phyloP scores from a whole-genome alignment of 768 basidiomycete genomes.

The Termitomyces sp. region DNA sequence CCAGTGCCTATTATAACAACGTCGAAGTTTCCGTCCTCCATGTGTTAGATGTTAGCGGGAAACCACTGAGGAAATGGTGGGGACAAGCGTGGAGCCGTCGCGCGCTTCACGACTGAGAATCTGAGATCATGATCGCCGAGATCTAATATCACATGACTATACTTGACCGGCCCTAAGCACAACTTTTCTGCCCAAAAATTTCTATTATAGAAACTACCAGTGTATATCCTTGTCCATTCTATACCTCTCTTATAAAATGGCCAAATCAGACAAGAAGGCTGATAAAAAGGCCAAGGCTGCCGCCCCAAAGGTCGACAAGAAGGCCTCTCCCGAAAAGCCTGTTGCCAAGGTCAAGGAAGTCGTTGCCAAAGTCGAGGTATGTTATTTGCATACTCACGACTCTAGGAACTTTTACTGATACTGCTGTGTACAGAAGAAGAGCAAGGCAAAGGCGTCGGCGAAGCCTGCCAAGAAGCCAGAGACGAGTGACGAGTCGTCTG shows the following conservation, averaged over 20 bases:
- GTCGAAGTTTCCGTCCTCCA: conserved; percentile 53
- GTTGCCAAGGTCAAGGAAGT: conserved; percentile 40
- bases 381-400: conserved; percentile 9
- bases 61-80: background rate
- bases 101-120: too few relatives aligned
- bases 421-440: conserved; percentile 17
- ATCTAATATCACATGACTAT: conserved; percentile 7
- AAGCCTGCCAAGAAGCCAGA: conserved; percentile 25
- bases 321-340: conserved; percentile 22
- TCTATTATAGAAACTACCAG: conserved; percentile 16
- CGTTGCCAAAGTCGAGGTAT: conserved; percentile 35
- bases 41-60: background rate
- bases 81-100: background rate
- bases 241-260: conserved; percentile 32
- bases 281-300: conserved; percentile 33
- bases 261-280: conserved; percentile 46
- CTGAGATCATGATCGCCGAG: background rate
- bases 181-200: conserved; percentile 21
- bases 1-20: conserved; percentile 75
- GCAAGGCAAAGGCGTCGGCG: conserved; percentile 18
- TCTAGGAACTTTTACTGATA: background rate
- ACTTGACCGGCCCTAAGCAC: conserved; percentile 32
- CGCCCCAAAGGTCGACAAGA: conserved; percentile 32
- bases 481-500: conserved; percentile 26
- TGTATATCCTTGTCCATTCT: conserved; percentile 6